Evolutionary conservation across 495 filamentous ascomycete species (phyloP), one percentile per base, ranked within the genome.

Genomic region (Staphylotrichum longicolle): DNA sequence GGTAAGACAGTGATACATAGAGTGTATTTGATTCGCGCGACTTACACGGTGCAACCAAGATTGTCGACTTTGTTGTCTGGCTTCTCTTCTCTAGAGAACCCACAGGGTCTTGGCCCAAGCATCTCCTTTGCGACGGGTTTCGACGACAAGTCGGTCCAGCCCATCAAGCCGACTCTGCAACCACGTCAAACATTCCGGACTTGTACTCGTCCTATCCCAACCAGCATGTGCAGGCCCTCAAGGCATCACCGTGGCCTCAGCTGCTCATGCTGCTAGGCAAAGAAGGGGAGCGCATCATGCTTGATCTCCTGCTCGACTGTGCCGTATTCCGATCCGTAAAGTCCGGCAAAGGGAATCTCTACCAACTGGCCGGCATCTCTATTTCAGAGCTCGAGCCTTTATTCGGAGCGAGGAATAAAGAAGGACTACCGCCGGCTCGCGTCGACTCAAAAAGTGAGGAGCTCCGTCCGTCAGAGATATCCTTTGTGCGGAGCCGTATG

Each of bases 31-130:
- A 27, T 15, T 27, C 32, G 42, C 57, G 56, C 50, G 30, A 52
- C 56, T 57, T 59, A 65, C 51, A 39, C 47, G 61, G 32, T 14
- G 10, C 7, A 4, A 7, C 41, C 44, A 57, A 98, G 90, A 82
- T 96, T 63, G 83, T 97, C 54, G 89, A 96, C 73, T 95, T 91
- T 68, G 86, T 86, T 10, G 86, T 97, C 35, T 88, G 83, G 77
- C 77, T 82, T 3, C 74, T 96, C 3, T 96, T 96, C 74, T 84
- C 82, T 14, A 81, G 79, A 53, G 74, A 81, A 53, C 72, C 72
- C 41, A 53, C 74, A 1, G 72, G 70, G 42, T 72, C 77, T n/a
- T 83, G 79, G 70, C 85, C 86, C 0, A 79, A 84, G 48, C 91
- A 96, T 75, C 66, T 95, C 5, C 80, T 96, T 10, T 89, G 88